Percentiles rank a stretch among this genome's conserved stretches.
Evolutionary conservation across 2,329 filamentous ascomycete genomes (phyloP).

Genomic region (Penicillium hordei): DNA sequence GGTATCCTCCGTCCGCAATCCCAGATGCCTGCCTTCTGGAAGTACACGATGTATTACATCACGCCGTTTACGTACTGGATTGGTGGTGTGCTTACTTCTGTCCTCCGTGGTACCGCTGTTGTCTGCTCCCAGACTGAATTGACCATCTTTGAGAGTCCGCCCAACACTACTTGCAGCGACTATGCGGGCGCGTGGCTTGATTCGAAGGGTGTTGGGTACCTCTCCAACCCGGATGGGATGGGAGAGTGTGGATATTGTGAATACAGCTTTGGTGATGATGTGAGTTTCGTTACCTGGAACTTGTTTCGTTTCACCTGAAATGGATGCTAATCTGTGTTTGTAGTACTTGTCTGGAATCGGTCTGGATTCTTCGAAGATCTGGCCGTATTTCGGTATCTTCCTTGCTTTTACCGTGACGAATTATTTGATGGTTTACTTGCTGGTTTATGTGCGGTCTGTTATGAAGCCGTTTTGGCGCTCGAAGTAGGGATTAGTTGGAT

Average conservation of each 20-base stretch:
- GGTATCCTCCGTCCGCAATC: conserved; percentile 77
- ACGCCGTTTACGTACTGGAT: conserved; percentile 83
- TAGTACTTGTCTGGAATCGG: conserved; percentile 35
- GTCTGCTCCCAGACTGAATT: conserved; percentile 63
- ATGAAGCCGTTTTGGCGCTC: conserved; percentile 31
- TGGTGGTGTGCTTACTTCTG: conserved; percentile 73
- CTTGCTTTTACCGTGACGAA: conserved; percentile 35
- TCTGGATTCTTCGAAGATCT: conserved; percentile 34
- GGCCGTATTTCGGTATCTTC: conserved; percentile 40
- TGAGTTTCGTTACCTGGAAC: conserved; percentile 18
- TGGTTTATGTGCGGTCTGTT: conserved; percentile 37
- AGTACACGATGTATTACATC: conserved; percentile 77
- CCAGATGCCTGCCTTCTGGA: conserved; percentile 77
- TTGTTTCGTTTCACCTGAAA: neutral
- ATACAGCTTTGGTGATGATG: conserved; percentile 52
- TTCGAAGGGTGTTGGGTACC: conserved; percentile 66
- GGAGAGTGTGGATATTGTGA: conserved; percentile 76
- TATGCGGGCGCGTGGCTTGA: conserved; percentile 73
- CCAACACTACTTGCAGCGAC: conserved; percentile 65
- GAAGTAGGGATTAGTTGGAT: conserved; percentile 4
- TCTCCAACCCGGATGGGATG: conserved; percentile 62
- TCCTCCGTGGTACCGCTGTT: conserved; percentile 66
- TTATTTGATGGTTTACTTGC: conserved; percentile 36
- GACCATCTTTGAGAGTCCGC: conserved; percentile 66
- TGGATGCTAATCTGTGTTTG: conserved; percentile 2